Evolutionary conservation across 2,329 filamentous ascomycete species (phyloP).

Genomic region (Trichoderma aggressivum): DNA sequence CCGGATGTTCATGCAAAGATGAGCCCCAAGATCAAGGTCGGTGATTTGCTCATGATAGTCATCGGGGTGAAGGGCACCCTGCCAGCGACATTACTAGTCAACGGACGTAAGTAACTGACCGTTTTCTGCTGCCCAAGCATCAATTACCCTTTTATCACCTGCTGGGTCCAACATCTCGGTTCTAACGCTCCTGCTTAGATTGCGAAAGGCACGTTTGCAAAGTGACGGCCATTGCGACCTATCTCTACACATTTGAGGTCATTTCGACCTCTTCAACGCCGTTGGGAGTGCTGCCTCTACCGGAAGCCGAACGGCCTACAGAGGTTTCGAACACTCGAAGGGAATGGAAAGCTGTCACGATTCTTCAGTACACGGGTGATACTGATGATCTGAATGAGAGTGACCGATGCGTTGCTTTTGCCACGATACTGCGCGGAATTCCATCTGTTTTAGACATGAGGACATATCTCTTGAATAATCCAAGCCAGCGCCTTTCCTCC

Average conservation of each 20-base stretch:
- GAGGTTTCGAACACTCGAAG: conserved; percentile 3
- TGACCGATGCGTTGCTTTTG: conserved; percentile 29
- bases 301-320: neutral
- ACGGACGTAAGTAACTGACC: neutral
- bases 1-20: neutral
- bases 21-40: neutral
- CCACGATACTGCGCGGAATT: conserved; percentile 53
- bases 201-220: conserved; percentile 12
- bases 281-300: neutral
- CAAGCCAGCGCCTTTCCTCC: conserved; percentile 40
- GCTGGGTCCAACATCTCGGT: neutral
- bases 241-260: neutral
- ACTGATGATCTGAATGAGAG: conserved; percentile 22
- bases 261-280: neutral
- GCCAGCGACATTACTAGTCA: neutral
- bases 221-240: neutral
- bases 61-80: neutral
- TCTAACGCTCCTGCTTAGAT: neutral
- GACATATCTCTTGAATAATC: conserved; percentile 41
- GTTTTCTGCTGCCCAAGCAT: neutral
- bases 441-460: conserved; percentile 60
- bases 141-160: neutral
- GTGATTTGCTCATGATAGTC: conserved; percentile 1
- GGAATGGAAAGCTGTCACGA: conserved; percentile 21
- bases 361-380: conserved; percentile 28